Evolutionary conservation across 1,284 basidiomycete species (phyloP).

Genomic region (Sporisorium reilianum): DNA sequence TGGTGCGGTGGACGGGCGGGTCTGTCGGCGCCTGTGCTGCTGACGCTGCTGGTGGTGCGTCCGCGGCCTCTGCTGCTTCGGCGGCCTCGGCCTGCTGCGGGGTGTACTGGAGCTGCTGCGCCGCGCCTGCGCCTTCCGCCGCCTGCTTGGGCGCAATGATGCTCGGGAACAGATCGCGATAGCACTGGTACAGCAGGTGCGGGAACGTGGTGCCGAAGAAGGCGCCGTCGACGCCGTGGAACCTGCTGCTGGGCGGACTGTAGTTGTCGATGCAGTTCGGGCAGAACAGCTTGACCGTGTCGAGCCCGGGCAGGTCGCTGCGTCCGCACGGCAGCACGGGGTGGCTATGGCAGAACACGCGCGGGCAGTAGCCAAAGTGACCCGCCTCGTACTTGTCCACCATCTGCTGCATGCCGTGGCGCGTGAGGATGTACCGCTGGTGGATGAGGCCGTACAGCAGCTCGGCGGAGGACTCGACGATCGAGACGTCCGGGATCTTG

Average conservation of each 20-base stretch:
- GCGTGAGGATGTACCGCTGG: constrained; percentile 94
- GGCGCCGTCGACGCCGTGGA: constrained; percentile 97
- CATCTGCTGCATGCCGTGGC: constrained; percentile 94
- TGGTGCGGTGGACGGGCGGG: constrained; percentile 18
- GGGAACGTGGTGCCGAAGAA: constrained; percentile 99
- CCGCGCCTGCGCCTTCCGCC: constrained; percentile 1
- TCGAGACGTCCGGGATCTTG: constrained; percentile 85
- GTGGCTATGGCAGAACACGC: constrained; percentile 90
- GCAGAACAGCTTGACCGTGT: constrained; percentile 98
- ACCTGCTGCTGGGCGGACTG: constrained; percentile 92
- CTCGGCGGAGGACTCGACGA: constrained; percentile 97
- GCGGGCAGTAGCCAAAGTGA: constrained; percentile 93
- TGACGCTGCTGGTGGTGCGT: constrained; percentile 75
- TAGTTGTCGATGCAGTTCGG: constrained; percentile 99
- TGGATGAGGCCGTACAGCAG: constrained; percentile 97
- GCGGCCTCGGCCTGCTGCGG: not conserved
- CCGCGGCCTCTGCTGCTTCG: not conserved
- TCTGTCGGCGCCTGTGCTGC: not conserved
- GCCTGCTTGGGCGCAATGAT: constrained; percentile 57
- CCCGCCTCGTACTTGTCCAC: constrained; percentile 96
- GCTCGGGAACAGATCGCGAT: constrained; percentile 73
- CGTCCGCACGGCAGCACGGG: constrained; percentile 95
- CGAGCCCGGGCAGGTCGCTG: constrained; percentile 94
- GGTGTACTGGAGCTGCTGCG: not conserved
- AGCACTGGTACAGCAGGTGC: constrained; percentile 97